phyloP scores from a whole-genome alignment of 2,329 filamentous ascomycete species.

The Aureobasidium subglaciale region DNA sequence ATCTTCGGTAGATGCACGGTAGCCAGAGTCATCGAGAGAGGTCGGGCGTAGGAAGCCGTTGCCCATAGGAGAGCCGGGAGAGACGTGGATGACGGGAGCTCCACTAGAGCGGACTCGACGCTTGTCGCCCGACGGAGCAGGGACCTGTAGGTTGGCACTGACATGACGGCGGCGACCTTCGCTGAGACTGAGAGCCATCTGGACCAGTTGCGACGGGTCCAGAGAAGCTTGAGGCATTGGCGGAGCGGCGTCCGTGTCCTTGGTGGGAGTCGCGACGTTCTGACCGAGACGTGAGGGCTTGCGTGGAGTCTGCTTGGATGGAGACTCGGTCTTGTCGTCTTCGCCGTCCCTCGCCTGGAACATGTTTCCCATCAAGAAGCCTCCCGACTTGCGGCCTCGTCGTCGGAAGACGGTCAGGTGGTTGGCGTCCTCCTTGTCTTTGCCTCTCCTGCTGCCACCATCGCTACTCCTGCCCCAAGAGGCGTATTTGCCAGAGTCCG shows the following conservation, averaged over 20 bases:
- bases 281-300: not conserved
- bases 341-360: not conserved
- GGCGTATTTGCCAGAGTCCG: conserved; percentile 3
- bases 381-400: conserved; percentile 2
- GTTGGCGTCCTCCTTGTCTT: conserved; percentile 14
- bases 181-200: conserved; percentile 82
- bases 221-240: conserved; percentile 46
- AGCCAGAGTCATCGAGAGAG: conserved; percentile 2
- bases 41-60: conserved; percentile 41
- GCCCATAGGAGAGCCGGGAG: conserved; percentile 15
- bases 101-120: conserved; percentile 15
- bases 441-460: not conserved
- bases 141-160: conserved; percentile 49
- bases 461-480: conserved; percentile 8
- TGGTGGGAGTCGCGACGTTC: not conserved
- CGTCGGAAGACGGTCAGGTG: conserved; percentile 2
- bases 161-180: conserved; percentile 64
- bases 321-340: not conserved
- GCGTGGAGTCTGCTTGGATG: not conserved
- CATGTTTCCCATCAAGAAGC: conserved; percentile 10
- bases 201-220: conserved; percentile 84
- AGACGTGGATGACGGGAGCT: conserved; percentile 8
- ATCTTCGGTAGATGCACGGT: not conserved
- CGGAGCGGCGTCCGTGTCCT: conserved; percentile 12
- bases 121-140: conserved; percentile 21